Conservation (phyloP, 2,329 filamentous ascomycete species). For the Cordyceps cateniannulata region DNA sequence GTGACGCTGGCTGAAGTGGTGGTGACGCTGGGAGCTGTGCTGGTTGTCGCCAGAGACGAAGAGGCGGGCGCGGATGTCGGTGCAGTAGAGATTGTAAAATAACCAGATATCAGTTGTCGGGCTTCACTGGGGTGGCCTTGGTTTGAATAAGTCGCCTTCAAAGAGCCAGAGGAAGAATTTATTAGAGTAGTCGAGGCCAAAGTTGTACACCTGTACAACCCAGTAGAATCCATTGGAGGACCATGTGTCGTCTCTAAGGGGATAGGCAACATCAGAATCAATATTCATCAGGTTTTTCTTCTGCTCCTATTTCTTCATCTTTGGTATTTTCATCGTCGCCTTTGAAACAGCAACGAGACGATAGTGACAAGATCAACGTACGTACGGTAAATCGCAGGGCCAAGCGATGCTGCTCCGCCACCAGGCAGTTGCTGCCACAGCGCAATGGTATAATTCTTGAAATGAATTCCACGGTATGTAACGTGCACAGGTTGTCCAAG, state of each 20-base stretch:
- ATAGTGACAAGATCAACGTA: too few species aligned
- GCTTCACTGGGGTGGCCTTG: conserved; percentile 3
- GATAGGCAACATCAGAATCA: too few species aligned
- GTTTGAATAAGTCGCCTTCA: conserved; percentile 11
- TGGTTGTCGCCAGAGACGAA: background rate
- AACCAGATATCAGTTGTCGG: background rate
- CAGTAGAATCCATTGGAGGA: conserved; percentile 14
- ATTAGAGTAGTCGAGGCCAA: conserved; percentile 14
- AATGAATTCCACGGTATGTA: background rate
- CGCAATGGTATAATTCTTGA: background rate
- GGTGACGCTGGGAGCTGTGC: background rate
- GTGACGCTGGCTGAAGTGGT: background rate
- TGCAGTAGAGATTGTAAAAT: background rate
- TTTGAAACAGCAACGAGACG: too few species aligned
- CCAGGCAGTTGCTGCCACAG: background rate
- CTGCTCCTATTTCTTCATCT: too few species aligned
- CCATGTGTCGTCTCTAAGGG: conserved; percentile 15
- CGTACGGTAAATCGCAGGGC: background rate
- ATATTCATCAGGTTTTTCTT: too few species aligned
- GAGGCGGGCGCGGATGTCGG: background rate
- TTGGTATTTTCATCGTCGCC: too few species aligned
- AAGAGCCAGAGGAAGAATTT: conserved; percentile 20
- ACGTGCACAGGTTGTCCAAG: background rate
- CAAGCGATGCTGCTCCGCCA: background rate
- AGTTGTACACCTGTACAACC: conserved; percentile 14